Conservation (phyloP, 805 yeast genomes). For the Candida ulmi region DNA sequence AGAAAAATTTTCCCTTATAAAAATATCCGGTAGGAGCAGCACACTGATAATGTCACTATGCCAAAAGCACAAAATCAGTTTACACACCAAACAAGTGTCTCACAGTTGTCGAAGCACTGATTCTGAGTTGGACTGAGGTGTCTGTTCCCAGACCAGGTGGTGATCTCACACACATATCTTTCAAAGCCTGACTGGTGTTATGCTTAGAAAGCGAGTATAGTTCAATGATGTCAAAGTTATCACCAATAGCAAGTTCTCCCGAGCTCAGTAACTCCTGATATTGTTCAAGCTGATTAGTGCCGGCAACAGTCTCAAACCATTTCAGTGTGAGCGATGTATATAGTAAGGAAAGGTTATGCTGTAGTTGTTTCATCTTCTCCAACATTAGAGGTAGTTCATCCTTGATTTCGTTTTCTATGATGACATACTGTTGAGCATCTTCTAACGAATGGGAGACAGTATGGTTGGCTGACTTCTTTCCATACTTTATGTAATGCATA, state of each 20-base stretch:
- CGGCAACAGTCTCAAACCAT: slow-evolving; percentile 28
- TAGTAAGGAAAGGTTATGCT: slow-evolving; percentile 15
- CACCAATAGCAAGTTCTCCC: slow-evolving; percentile 20
- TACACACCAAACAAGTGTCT: slow-evolving; percentile 19
- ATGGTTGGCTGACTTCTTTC: slow-evolving; percentile 4
- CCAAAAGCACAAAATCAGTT: neutral
- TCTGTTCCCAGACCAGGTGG: neutral
- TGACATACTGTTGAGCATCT: slow-evolving; percentile 18
- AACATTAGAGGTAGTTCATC: slow-evolving; percentile 27
- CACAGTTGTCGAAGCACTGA: slow-evolving; percentile 16
- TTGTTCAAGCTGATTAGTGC: slow-evolving; percentile 21
- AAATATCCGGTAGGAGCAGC: slow-evolving; percentile 1
- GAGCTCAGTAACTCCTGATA: slow-evolving; percentile 18
- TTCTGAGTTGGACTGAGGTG: slow-evolving; percentile 1
- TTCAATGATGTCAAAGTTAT: slow-evolving; percentile 33
- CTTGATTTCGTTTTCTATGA: slow-evolving; percentile 20
- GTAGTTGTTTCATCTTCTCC: slow-evolving; percentile 7
- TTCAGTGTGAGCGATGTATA: slow-evolving; percentile 20
- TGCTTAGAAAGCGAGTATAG: slow-evolving; percentile 25
- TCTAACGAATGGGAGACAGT: slow-evolving; percentile 2
- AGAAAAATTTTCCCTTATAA: slow-evolving; percentile 3
- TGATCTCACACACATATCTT: slow-evolving; percentile 21
- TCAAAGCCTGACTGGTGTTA: slow-evolving; percentile 23
- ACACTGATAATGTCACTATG: no score
- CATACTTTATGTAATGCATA: slow-evolving; percentile 12